Base-by-base conservation (phyloP, 2,329 filamentous ascomycete species). In the Fusarium setosum region DNA sequence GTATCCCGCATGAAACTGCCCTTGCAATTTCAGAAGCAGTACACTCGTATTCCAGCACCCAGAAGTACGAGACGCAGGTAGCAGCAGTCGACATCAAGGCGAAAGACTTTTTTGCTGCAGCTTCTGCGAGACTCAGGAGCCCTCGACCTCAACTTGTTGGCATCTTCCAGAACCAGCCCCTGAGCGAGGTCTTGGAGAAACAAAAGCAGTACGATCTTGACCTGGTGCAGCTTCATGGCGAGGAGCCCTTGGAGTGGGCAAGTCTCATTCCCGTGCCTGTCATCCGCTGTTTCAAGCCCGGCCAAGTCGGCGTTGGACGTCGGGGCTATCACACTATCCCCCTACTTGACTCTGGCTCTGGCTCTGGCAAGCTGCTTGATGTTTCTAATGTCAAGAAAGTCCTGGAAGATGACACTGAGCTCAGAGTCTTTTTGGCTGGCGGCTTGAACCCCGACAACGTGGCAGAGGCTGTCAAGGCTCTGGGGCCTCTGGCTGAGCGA, bases 221-320 rank as follows among this genome's bases (percentile, higher is more conserved):
- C 75, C 81, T 97, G 52, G 92, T 99, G 7, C 96, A 99, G 75
- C 86, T 99, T 3, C 96, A 99, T 74, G 96, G 96, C 9, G 86
- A 90, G 44, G 96, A 99, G 75, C 95, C 96, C 3, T 73, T 97
- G 5, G 96, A 99, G 76, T 99, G 95, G 94, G 90, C 94, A 2
- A 86, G 81, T 42, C 80, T 92, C n/a, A 93, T 99, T 47, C 94
- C 96, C 1, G 94, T 97, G 0, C 96, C 96, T 1, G 94, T 99
- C 6, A 89, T 99, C 65, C 90, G 89, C 67, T 92, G 90, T 48
- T 99, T 98, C 79, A 88, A 89, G 52, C 93, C 94, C 0, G 87
- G 85, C 3, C 88, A 94, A 49, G 80, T 87, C n/a, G 92, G 90
- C 1, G 81, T 97, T 42, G 88, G 88, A 8, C 80, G 85, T 38